Conservation (phyloP, 2,329 filamentous ascomycete genomes). For the Penicillium sp. region DNA sequence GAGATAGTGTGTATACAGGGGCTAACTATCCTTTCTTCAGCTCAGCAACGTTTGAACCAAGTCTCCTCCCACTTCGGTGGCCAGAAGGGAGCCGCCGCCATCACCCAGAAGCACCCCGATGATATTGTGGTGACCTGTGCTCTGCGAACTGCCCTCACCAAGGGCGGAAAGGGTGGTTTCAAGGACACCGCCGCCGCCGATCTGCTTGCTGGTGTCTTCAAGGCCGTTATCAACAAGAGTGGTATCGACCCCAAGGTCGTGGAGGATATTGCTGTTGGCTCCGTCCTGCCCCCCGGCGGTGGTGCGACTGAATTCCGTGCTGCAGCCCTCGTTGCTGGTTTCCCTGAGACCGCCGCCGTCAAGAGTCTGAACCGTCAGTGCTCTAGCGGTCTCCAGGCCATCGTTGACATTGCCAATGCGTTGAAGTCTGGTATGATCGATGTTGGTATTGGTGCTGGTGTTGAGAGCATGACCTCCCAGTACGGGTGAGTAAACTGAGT, state of each 20-base stretch:
- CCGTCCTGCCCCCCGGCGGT: constrained; percentile 87
- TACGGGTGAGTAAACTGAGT: constrained; percentile 70
- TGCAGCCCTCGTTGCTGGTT: constrained; percentile 85
- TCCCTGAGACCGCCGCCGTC: constrained; percentile 83
- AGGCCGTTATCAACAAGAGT: constrained; percentile 79
- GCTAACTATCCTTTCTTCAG: constrained; percentile 38
- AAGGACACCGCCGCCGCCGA: constrained; percentile 92
- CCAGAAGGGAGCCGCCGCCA: constrained; percentile 39
- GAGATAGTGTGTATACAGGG: constrained; percentile 1
- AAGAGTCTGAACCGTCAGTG: constrained; percentile 93
- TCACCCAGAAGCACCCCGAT: constrained; percentile 58
- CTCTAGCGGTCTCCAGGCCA: constrained; percentile 88
- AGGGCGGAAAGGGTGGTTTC: constrained; percentile 90
- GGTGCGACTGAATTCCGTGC: constrained; percentile 97
- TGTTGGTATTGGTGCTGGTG: constrained; percentile 88
- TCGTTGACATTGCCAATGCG: constrained; percentile 91
- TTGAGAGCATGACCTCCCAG: constrained; percentile 93
- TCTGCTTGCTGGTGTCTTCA: constrained; percentile 81
- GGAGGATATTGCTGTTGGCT: constrained; percentile 90
- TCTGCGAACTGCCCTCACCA: constrained; percentile 89
- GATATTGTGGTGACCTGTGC: constrained; percentile 89
- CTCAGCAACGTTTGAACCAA: constrained; percentile 63
- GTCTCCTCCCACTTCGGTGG: constrained; percentile 59
- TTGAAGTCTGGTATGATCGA: constrained; percentile 94
- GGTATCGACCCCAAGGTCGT: constrained; percentile 85